Evolutionary conservation across 805 yeast genomes (phyloP), one percentile per base, ranked within the genome.

Genomic region (Nakazawaea laoshanensis): DNA sequence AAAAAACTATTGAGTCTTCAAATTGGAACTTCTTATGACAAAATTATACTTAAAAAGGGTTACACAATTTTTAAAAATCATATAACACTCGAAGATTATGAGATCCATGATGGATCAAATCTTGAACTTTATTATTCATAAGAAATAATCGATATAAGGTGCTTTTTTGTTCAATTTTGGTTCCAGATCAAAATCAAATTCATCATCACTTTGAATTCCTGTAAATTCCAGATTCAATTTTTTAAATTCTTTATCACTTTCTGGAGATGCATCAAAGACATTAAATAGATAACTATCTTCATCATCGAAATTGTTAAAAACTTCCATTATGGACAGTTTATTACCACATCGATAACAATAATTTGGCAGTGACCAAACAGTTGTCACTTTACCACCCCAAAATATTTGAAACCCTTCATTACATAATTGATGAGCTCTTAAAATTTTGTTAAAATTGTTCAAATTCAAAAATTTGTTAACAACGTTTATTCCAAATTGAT

Each of bases 331-430:
- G n/a, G 95, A 83, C 4, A 98, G 98, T 51, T 86, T 76, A 52
- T 92, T 92, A 1, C 98, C 98, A 55, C 99, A 92, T 40, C 98
- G 57, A 49, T 92, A 92, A 52, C 98, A 92, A 52, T 92, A 92
- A 51, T 92, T 92, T 0, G 99, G 99, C 0, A 98, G 98, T 1
- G 92, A 79, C 99, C 99, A 92, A 6, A 92, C 97, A 0, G 99
- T 92, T 23, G 94, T 78, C 29, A 94, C 84, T 41, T 82, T 69
- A 3, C 95, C 96, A 36, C 76, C 75, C 72, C 95, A 92, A 49
- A 88, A 77, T 33, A 85, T 77, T 43, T 89, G 95, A 50, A 77
- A 92, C 1, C 99, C 99, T 49, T 89, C 95, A 49, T 92, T 92
- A 52, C 98, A 94, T 24, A 92, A 63, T 53, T 92, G 99, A 53